Conservation (phyloP, 2,329 filamentous ascomycete genomes). For the Colletotrichum tanaceti region DNA sequence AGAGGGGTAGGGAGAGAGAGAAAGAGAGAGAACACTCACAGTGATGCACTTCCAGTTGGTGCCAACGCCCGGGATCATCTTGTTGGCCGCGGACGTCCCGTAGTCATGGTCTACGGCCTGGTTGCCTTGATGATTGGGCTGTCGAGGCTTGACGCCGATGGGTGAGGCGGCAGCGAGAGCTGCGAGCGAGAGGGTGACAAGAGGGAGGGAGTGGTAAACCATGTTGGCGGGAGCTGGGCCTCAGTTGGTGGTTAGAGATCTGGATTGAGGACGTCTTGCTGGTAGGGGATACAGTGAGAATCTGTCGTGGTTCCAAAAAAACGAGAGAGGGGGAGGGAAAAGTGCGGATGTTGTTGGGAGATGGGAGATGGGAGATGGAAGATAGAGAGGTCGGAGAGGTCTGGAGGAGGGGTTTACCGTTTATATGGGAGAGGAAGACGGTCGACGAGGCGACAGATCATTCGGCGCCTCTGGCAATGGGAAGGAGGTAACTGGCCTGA, state of each 20-base stretch:
- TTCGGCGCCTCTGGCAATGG: neutral
- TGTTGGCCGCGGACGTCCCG: neutral
- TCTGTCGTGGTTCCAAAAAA: slow-evolving; percentile 14
- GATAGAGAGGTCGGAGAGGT: neutral
- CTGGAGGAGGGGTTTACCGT: neutral
- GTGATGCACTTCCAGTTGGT: slow-evolving; percentile 19
- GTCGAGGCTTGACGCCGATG: neutral
- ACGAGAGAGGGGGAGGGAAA: neutral
- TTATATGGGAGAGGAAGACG: neutral
- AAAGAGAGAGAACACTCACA: neutral
- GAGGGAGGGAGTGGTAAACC: neutral
- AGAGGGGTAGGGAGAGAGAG: too few species aligned
- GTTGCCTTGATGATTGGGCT: neutral
- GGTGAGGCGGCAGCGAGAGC: slow-evolving; percentile 17
- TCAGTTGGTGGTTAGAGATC: neutral
- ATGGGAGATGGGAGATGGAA: slow-evolving; percentile 2
- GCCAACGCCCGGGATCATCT: slow-evolving; percentile 20
- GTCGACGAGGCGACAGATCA: neutral
- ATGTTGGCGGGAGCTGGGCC: neutral
- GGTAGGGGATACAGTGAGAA: neutral
- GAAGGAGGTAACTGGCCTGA: neutral
- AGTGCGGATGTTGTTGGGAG: neutral
- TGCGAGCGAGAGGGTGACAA: slow-evolving; percentile 7
- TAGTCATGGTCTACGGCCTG: neutral
- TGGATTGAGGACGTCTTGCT: neutral